Conservation (phyloP, 768 basidiomycete species). For the Podaxis sp. region DNA sequence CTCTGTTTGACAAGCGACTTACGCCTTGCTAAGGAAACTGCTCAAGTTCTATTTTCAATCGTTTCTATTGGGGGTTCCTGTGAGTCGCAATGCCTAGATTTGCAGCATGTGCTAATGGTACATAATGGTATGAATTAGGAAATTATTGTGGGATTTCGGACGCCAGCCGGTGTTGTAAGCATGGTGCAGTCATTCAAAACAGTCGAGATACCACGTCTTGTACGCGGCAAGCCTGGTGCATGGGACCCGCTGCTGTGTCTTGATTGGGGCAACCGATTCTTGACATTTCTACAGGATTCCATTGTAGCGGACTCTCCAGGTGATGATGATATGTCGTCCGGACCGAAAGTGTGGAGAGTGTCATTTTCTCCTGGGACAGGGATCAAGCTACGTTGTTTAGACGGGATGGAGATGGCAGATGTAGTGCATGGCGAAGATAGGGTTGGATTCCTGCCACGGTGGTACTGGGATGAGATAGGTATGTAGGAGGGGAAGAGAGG, state of each 20-base stretch:
- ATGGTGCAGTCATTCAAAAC: constrained; percentile 74
- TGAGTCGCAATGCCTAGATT: constrained; percentile 27
- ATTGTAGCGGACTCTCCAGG: constrained; percentile 20
- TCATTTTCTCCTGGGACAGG: constrained; percentile 58
- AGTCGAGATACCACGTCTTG: constrained; percentile 69
- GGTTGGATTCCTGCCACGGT: constrained; percentile 73
- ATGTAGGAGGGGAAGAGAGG: not conserved
- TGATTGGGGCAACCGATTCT: constrained; percentile 63
- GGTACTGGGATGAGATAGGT: constrained; percentile 54
- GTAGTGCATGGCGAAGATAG: constrained; percentile 66
- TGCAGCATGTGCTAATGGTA: constrained; percentile 6
- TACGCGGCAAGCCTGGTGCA: constrained; percentile 65
- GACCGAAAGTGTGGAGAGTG: constrained; percentile 61
- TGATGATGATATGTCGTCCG: constrained; percentile 17
- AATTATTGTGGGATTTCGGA: constrained; percentile 85
- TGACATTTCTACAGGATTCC: constrained; percentile 47
- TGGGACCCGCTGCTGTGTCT: constrained; percentile 80
- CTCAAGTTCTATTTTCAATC: constrained; percentile 92
- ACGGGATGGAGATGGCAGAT: constrained; percentile 45
- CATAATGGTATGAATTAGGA: constrained; percentile 41
- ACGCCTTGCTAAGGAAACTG: constrained; percentile 58
- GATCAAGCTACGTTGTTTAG: constrained; percentile 45
- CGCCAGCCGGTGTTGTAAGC: constrained; percentile 62
- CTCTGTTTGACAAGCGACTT: constrained; percentile 5
- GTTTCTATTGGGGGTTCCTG: constrained; percentile 88